A percentile compares a stretch with the other conserved stretches of the same genome.
Conservation (phyloP, 2,329 filamentous ascomycete genomes). For the Cladosporium austrohemisphaericum region DNA sequence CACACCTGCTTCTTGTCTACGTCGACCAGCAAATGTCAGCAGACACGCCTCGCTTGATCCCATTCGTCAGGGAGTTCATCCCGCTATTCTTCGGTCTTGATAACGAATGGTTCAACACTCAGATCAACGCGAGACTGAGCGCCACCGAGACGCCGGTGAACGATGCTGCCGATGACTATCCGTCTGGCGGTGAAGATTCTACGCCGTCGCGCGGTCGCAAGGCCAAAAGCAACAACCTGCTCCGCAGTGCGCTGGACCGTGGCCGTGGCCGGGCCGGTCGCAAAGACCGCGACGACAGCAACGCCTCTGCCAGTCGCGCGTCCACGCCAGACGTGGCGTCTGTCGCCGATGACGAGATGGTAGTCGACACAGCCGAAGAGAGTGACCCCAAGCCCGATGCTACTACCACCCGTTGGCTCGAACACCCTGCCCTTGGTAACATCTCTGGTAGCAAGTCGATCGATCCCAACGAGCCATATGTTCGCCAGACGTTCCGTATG, state of each 20-base stretch:
- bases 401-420: constrained; percentile 61
- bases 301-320: constrained; percentile 76
- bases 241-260: constrained; percentile 80
- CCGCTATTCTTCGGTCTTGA: constrained; percentile 50
- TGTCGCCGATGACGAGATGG: constrained; percentile 71
- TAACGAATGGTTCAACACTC: constrained; percentile 58
- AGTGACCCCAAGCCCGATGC: constrained; percentile 46
- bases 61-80: constrained; percentile 50
- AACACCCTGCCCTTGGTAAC: constrained; percentile 53
- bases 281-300: constrained; percentile 73
- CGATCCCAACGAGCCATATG: constrained; percentile 74
- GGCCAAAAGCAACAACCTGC: constrained; percentile 65
- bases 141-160: constrained; percentile 48
- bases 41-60: constrained; percentile 43
- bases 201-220: constrained; percentile 65
- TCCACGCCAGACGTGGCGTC: constrained; percentile 82
- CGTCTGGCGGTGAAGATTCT: constrained; percentile 63
- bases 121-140: constrained; percentile 49
- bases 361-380: constrained; percentile 35
- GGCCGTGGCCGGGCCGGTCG: constrained; percentile 65
- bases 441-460: constrained; percentile 61
- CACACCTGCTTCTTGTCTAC: constrained; percentile 43
- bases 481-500: constrained; percentile 77
- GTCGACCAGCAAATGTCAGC: constrained; percentile 40
- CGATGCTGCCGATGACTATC: constrained; percentile 69